Evolutionary conservation across 2,329 filamentous ascomycete species (phyloP).

Genomic region (Xylaria sp.): DNA sequence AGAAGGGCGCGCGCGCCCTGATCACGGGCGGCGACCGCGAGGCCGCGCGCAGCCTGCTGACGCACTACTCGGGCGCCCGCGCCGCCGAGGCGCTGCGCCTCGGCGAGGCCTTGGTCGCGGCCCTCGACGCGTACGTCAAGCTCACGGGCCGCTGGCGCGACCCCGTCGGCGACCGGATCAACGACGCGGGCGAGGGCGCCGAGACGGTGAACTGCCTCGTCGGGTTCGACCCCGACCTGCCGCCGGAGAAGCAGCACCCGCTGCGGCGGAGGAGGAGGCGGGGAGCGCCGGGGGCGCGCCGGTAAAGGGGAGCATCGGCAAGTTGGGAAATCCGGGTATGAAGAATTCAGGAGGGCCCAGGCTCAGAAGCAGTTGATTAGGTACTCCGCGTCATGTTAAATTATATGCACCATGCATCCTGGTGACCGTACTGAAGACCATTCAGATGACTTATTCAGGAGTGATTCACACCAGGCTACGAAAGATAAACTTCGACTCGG

Average conservation of each 20-base stretch:
- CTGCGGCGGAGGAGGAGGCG: no score
- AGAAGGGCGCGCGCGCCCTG: constrained; percentile 24
- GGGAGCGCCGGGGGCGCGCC: no score
- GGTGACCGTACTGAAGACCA: no score
- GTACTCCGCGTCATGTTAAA: no score
- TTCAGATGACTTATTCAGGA: no score
- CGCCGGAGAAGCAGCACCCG: neutral
- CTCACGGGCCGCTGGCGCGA: constrained; percentile 28
- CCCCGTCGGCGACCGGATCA: constrained; percentile 37
- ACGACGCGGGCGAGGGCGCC: constrained; percentile 36
- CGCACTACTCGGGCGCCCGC: constrained; percentile 29
- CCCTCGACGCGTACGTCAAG: constrained; percentile 33
- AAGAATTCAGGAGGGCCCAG: no score
- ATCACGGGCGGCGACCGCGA: constrained; percentile 21
- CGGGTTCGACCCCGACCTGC: constrained; percentile 35
- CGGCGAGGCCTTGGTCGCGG: constrained; percentile 23
- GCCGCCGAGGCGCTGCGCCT: constrained; percentile 29
- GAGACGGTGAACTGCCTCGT: constrained; percentile 41
- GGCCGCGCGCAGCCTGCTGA: constrained; percentile 26
- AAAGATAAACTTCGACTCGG: no score
- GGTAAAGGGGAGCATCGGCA: no score
- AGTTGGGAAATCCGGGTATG: no score
- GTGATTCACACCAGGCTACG: no score
- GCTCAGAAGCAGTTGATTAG: no score
- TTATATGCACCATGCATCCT: no score